Percentiles rank a stretch among this genome's conserved stretches.
Conservation (phyloP, 805 yeast species). For the Suhomyces sp. region DNA sequence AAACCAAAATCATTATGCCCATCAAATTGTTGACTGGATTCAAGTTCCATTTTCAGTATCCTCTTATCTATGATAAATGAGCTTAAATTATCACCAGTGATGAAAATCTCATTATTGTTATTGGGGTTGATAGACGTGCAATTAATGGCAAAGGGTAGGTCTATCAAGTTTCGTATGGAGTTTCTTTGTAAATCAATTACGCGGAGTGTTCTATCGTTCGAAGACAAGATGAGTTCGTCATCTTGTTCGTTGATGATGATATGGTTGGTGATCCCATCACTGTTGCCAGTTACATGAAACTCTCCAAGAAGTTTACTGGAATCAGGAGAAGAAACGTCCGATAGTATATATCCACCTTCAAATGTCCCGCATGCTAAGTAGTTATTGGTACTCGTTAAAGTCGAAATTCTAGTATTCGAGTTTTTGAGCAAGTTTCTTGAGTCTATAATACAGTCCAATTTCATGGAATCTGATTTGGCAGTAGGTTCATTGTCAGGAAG, state of each 20-base stretch:
- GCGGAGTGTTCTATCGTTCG: constrained; percentile 49
- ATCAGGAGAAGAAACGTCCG: constrained; percentile 30
- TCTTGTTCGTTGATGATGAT: constrained; percentile 33
- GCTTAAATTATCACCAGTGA: constrained; percentile 52
- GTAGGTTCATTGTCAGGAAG: constrained; percentile 24
- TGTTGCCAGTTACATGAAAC: constrained; percentile 38
- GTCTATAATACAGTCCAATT: constrained; percentile 40
- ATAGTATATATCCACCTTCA: constrained; percentile 48
- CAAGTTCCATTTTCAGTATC: neutral
- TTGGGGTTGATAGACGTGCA: constrained; percentile 44
- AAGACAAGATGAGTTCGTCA: constrained; percentile 42
- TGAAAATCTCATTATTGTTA: constrained; percentile 37
- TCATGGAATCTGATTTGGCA: constrained; percentile 21
- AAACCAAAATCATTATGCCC: constrained; percentile 61
- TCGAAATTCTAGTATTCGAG: constrained; percentile 45
- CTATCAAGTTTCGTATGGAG: constrained; percentile 6
- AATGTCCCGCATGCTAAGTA: constrained; percentile 53
- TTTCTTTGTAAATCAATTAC: constrained; percentile 34
- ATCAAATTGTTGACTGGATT: constrained; percentile 15
- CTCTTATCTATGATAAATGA: constrained; percentile 48
- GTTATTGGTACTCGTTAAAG: constrained; percentile 44
- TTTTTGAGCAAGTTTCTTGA: constrained; percentile 27
- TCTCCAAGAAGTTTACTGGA: constrained; percentile 24
- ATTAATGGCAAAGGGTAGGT: constrained; percentile 51
- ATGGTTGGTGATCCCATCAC: constrained; percentile 55